These are phyloP conservation scores for Lactifluus pinguis DNA, from an alignment of 768 basidiomycete species.

Conservation along the genomic window DNA sequence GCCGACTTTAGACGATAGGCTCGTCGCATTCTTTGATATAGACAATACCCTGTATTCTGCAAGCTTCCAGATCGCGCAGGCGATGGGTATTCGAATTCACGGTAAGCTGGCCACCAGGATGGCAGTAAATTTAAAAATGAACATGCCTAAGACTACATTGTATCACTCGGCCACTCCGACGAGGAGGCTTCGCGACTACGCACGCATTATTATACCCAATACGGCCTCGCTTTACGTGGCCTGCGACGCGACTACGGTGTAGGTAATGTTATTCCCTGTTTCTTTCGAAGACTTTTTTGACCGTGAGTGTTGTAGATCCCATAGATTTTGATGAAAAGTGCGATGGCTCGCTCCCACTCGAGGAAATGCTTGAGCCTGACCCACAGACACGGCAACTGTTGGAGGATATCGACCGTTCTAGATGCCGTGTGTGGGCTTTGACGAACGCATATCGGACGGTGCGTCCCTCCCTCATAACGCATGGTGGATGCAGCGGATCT, in stretches of 20 bases:
- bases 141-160: conserved; percentile 54
- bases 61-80: conserved; percentile 61
- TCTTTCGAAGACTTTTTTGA: neutral
- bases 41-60: conserved; percentile 86
- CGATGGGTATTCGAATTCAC: conserved; percentile 74
- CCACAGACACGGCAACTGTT: conserved; percentile 56
- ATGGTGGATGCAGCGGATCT: neutral
- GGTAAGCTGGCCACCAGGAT: conserved; percentile 31
- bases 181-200: conserved; percentile 65
- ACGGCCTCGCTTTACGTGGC: conserved; percentile 77
- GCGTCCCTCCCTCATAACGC: conserved; percentile 18
- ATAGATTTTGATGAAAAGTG: conserved; percentile 79
- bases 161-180: conserved; percentile 55
- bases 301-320: conserved; percentile 43
- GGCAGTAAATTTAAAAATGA: neutral
- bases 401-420: conserved; percentile 68
- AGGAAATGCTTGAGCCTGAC: conserved; percentile 64
- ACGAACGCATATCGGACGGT: conserved; percentile 80
- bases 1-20: conserved; percentile 40
- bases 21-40: conserved; percentile 73
- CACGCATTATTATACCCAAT: conserved; percentile 64
- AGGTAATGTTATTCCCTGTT: conserved; percentile 33
- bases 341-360: conserved; percentile 75
- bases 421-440: conserved; percentile 73
- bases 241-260: conserved; percentile 67